Base-by-base conservation (phyloP, 2,329 filamentous ascomycete genomes). In the Remersonia thermophila region DNA sequence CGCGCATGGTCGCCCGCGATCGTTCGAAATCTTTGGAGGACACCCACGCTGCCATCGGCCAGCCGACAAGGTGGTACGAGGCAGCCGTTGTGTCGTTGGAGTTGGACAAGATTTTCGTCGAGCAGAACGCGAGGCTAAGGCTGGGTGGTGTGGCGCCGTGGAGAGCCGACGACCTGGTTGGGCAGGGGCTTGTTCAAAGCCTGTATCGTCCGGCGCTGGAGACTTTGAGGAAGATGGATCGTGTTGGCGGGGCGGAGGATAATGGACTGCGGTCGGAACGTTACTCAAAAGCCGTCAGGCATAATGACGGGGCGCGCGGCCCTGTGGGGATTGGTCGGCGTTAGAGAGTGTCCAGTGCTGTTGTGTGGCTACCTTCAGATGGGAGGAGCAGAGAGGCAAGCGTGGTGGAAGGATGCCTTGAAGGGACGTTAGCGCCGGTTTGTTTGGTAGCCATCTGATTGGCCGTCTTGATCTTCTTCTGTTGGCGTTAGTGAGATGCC, bases 211-310 rank as follows among this genome's bases (percentile, higher is more conserved):
- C 49, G 6, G 53, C 53, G 3, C 31, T 55, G 23, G 35, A 44
- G 6, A 49, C 55, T 37, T 39, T 56, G 14, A 43, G 42, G 33
- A 31, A 44, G 33, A 57, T 58, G 48, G 51, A 56, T 30, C 46
- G 48, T 2, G 47, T 56, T 3, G 55, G 55, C 7, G 45, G 37
- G 5, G 29, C 32, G 17, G 39, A 46, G 15, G 36, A 44, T 30
- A 46, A 46, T 27, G n/a, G 27, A 8, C 23, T 35, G 16, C 32
- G 36, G 12, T 12, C 25, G 25, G 7, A 4, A 23, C 9, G 9
- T 23, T 23, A 23, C 20, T 6, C 5, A 9, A 23, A 23, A 9
- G 20, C 5, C 5, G 20, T 23, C 5, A 23, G 9, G 20, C 20
- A 23, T 9, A 23, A 23, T 9, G 20, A 23, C 20, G 20, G 9